Percentiles rank a stretch among this genome's conserved stretches.
Conservation (phyloP, 192 early-diverging fungal genomes). For the Backusella luteola region DNA sequence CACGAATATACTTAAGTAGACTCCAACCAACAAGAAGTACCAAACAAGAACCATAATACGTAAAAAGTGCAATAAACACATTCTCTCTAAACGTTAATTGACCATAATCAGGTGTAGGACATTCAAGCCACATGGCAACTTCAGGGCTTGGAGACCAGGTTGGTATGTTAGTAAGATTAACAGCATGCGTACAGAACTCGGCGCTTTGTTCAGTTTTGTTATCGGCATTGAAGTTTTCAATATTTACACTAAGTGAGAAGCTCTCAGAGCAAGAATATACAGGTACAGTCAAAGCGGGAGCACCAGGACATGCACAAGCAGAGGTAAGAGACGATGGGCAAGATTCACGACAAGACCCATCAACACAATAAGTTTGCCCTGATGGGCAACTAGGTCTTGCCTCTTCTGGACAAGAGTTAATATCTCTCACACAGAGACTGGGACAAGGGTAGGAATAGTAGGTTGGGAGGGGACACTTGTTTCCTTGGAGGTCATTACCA, state of each 20-base stretch:
- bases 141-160: constrained; percentile 14
- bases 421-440: constrained; percentile 45
- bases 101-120: constrained; percentile 22
- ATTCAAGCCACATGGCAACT: constrained; percentile 27
- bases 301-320: constrained; percentile 27
- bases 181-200: constrained; percentile 9
- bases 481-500: constrained; percentile 41
- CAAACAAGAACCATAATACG: constrained; percentile 19
- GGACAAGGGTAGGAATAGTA: constrained; percentile 45
- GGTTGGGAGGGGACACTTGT: constrained; percentile 41
- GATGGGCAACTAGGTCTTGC: constrained; percentile 35
- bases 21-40: constrained; percentile 23
- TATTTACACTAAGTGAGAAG: background rate
- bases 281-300: constrained; percentile 11
- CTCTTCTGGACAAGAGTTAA: constrained; percentile 37
- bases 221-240: background rate
- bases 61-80: constrained; percentile 33
- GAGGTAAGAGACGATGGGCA: constrained; percentile 37
- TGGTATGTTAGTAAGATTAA: background rate
- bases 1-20: constrained; percentile 18
- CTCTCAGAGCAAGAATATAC: constrained; percentile 25
- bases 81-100: constrained; percentile 24
- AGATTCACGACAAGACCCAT: constrained; percentile 44
- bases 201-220: constrained; percentile 26
- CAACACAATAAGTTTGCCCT: constrained; percentile 45